Base-by-base conservation (phyloP, 1,284 basidiomycete genomes). In the Kalmanozyma brasiliensis region DNA sequence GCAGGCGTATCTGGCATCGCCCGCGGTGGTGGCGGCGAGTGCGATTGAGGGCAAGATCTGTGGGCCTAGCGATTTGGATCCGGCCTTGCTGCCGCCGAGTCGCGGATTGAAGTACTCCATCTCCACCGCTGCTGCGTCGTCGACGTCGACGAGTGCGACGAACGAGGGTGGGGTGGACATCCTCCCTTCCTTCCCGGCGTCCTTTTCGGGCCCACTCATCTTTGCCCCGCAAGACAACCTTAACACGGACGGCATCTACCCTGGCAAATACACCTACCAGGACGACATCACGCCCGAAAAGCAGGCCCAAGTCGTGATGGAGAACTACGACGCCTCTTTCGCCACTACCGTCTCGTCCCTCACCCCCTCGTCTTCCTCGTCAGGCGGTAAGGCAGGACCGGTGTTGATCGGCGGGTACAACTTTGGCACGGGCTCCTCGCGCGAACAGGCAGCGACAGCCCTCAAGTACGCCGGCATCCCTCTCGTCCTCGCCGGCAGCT, bases 211-310 rank as follows among this genome's bases (percentile, higher is more conserved):
- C 0, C 89, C 90, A 0, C 84, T 98, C 8, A 85, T 98, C 44
- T 99, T 98, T 79, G 88, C 90, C 0, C 95, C 96, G 0, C 94
- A 98, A 80, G 95, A 98, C 83, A 99, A 99, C 82, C 84, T 99
- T 57, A 98, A 95, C 82, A 99, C 95, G 1, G 95, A 99, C 80
- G 96, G 92, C 6, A 93, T 99, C 81, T 99, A 99, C 84, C 96
- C 95, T 0, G 96, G 95, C 32, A 99, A 98, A 84, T 99, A 99
- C 84, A 99, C 96, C 0, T 98, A 99, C 84, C 94, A 97, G 83
- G 95, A 99, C 82, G 96, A 98, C 81, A 97, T 99, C 79, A 98
- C 95, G 0, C 92, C 94, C 32, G 89, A 90, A 69, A 88, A 90
- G 26, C 95, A 98, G 83, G 94, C 94, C 1, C 88, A 96, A 78